Evolutionary conservation across 2,329 filamentous ascomycete genomes (phyloP), one percentile per base, ranked within the genome.

Genomic region (Plectosphaerella cucumerina): DNA sequence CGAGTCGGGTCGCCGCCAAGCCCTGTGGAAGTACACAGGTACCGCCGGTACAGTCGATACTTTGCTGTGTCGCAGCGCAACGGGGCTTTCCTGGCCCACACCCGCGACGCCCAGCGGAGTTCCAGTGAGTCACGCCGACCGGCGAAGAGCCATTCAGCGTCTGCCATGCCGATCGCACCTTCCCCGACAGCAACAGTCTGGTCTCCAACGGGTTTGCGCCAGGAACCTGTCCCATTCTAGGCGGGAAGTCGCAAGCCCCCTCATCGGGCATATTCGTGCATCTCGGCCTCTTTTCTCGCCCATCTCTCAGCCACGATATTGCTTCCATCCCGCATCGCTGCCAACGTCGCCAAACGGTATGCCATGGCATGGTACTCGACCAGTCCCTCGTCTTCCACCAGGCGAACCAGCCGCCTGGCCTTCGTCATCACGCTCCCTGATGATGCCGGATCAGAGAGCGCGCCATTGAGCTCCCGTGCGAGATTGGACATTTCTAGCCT

Each of bases 381-480:
- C 43, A 64, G 46, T 2, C 56, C 58, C 44, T 59, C 58, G 33
- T 57, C 57, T 45, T 59, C 55, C 6, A 62, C 49, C 35, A 62
- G 51, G 8, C 49, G 50, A 17, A 61, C 53, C 17, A 64, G 48
- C 20, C 42, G 47, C 18, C 53, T 37, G 1, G 59, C 54, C 22
- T 58, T 56, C n/a, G 41, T 37, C 21, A 58, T 46, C 44, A 53
- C 44, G 14, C 51, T 47, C 5, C 49, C 53, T 50, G 45, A 58
- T 44, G 42, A 49, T 31, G 50, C 54, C 34, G 44, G 51, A 8
- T 52, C 44, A 46, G 26, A 31, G 11, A 61, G 61, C 56, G 64
- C 65, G n/a, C 55, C 46, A 18, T 70, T 62, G 18, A 73, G 52
- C 47, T 66, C 62, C 21, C 53, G 54, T n/a, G 71, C 50, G 6